Conservation (phyloP, 352 stramenopile species). For the Phytophthora lateralis region DNA sequence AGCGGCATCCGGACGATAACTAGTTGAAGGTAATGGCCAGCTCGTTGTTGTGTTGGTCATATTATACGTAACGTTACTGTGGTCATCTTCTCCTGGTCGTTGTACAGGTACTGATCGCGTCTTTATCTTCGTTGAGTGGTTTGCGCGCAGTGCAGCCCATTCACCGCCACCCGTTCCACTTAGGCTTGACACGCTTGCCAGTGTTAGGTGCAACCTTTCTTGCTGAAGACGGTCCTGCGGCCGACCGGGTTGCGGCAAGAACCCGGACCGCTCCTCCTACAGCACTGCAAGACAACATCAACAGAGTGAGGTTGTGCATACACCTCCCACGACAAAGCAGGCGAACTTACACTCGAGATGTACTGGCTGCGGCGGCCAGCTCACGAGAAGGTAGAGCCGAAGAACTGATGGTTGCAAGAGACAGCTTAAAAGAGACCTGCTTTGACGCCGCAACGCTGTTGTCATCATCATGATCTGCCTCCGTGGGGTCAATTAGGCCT, state of each 20-base stretch:
- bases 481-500: background rate
- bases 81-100: slow-evolving; percentile 4
- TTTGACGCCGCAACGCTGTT: slow-evolving; percentile 36
- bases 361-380: slow-evolving; percentile 27
- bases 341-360: slow-evolving; percentile 47
- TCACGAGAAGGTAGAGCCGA: slow-evolving; percentile 32
- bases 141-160: background rate
- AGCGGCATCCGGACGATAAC: slow-evolving; percentile 20
- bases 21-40: slow-evolving; percentile 15
- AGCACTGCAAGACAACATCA: slow-evolving; percentile 19
- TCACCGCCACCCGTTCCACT: slow-evolving; percentile 74
- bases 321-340: background rate
- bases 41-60: slow-evolving; percentile 25
- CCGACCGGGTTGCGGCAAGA: slow-evolving; percentile 39
- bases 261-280: slow-evolving; percentile 46
- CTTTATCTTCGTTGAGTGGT: slow-evolving; percentile 4
- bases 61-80: slow-evolving; percentile 42
- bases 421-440: slow-evolving; percentile 74
- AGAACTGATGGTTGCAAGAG: slow-evolving; percentile 16
- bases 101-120: background rate
- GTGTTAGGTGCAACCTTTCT: slow-evolving; percentile 36
- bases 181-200: slow-evolving; percentile 51
- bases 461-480: slow-evolving; percentile 10
- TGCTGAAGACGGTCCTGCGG: slow-evolving; percentile 22
- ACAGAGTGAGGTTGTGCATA: slow-evolving; percentile 9